Base-by-base conservation (phyloP, 495 filamentous ascomycete genomes). In the Hyaloscypha bicolor region DNA sequence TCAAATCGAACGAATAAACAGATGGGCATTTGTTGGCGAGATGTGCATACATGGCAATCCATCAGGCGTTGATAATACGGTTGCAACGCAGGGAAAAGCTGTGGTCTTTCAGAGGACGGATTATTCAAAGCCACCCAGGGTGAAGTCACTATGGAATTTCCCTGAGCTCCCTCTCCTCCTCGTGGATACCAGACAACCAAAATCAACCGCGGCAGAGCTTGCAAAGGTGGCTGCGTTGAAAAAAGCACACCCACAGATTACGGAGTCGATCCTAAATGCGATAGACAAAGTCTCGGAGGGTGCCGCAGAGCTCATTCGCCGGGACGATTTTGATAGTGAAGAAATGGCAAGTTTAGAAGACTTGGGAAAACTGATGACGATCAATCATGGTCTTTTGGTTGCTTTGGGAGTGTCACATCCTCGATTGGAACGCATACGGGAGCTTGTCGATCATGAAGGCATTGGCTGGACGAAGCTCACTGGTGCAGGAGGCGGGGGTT, bases 391-490 rank as follows among this genome's bases (percentile, higher is more conserved):
- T 58, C 85, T 97, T 51, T 82, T 99, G 19, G 89, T 92, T 19
- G 88, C 93, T 4, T 80, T 99, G 6, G 95, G 95, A 11, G 94
- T 97, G 35, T 97, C 94, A 2, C 95, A 99, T 78, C 95, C 95
- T 16, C 87, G 91, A 39, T 83, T 99, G 58, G 95, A 99, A 77
- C 88, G 94, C 6, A 91, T 99, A 70, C 85, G 95, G 29, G 94
- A 96, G 78, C 82, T 99, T 21, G 91, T 97, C 58, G 94, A 97
- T 70, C 86, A 91, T 66, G 84, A 91, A 37, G 89, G 91, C n/a
- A 90, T 97, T 63, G 95, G 95, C 37, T 97, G 93, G 93, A 96
- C 95, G 6, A 99, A 99, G 75, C 84, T 99, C 57, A 99, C 95
- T 1, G 95, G 95, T 64, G 95, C 94, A 6, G 95, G 95, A 14